Evolutionary conservation across 2,329 filamentous ascomycete species (phyloP).

Genomic region (Ophiocordyceps camponoti-rufipedis): DNA sequence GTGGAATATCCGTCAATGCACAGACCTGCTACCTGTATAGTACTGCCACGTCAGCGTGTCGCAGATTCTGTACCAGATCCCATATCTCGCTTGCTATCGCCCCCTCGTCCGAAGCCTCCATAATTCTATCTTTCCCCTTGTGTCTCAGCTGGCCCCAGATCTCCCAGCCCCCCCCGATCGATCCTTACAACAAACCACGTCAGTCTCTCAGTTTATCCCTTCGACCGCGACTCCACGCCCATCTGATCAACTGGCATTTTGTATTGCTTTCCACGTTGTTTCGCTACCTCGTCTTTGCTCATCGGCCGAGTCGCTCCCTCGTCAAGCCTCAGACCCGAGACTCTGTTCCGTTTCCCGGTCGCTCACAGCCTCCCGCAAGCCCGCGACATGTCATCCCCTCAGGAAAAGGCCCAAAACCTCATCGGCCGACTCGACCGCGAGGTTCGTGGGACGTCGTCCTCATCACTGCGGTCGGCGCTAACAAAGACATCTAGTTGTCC

Average conservation of each 20-base stretch:
- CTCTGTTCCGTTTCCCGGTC: too few species aligned
- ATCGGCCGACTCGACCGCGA: constrained; percentile 68
- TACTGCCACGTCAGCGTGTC: too few species aligned
- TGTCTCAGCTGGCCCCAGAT: background rate
- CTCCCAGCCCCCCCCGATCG: constrained; percentile 1
- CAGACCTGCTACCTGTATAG: too few species aligned
- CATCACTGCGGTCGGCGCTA: constrained; percentile 1
- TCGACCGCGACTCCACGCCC: background rate
- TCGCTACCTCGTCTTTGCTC: background rate
- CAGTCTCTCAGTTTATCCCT: background rate
- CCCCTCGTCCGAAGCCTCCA: background rate
- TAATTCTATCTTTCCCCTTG: background rate
- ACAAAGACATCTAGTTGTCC: constrained; percentile 40
- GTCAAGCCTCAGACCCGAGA: constrained; percentile 2
- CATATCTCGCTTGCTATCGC: background rate
- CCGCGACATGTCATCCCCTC: constrained; percentile 42
- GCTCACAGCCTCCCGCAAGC: constrained; percentile 1
- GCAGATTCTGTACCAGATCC: background rate
- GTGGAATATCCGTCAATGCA: too few species aligned
- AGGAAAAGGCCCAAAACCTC: constrained; percentile 61
- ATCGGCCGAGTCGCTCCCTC: background rate
- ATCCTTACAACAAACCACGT: constrained; percentile 4
- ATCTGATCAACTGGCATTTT: background rate
- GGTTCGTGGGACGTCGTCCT: constrained; percentile 30
- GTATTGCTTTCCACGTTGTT: background rate